phyloP scores from a whole-genome alignment of 169 alveolate genomes.

The Plasmodium sp. region DNA sequence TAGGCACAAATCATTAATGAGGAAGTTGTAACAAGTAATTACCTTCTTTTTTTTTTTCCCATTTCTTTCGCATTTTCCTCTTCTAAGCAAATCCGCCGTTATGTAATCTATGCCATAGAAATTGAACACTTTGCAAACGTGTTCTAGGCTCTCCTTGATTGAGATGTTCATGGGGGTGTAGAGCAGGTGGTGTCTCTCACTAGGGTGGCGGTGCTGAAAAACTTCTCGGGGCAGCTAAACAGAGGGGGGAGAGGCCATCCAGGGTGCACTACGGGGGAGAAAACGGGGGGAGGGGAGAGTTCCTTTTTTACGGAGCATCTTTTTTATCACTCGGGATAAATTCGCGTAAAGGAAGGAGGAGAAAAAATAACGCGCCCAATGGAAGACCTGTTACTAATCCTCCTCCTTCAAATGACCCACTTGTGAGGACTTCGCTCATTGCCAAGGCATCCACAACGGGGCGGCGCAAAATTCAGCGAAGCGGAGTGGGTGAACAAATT shows the following conservation, averaged over 20 bases:
- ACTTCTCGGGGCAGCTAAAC: neutral
- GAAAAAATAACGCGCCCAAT: neutral
- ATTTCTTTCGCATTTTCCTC: conserved; percentile 40
- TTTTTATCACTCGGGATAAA: neutral
- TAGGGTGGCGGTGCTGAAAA: neutral
- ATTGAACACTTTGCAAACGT: conserved; percentile 35
- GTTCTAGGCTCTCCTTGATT: conserved; percentile 67
- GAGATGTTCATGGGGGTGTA: conserved; percentile 26
- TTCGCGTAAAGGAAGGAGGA: neutral
- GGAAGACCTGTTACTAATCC: neutral
- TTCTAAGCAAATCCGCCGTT: conserved; percentile 48
- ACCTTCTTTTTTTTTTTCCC: conserved; percentile 30
- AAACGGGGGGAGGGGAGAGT: neutral
- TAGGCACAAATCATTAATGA: conserved; percentile 60
- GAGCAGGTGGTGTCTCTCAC: neutral
- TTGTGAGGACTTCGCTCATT: neutral
- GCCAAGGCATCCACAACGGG: neutral
- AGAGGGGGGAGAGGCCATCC: neutral
- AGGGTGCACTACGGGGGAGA: neutral
- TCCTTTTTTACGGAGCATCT: neutral
- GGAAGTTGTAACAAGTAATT: conserved; percentile 13
- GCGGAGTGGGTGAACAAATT: neutral
- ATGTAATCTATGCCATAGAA: conserved; percentile 66
- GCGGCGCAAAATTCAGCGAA: neutral
- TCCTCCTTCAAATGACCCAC: neutral